phyloP scores from a whole-genome alignment of 2,329 filamentous ascomycete species.

The Alternaria metachromatica region DNA sequence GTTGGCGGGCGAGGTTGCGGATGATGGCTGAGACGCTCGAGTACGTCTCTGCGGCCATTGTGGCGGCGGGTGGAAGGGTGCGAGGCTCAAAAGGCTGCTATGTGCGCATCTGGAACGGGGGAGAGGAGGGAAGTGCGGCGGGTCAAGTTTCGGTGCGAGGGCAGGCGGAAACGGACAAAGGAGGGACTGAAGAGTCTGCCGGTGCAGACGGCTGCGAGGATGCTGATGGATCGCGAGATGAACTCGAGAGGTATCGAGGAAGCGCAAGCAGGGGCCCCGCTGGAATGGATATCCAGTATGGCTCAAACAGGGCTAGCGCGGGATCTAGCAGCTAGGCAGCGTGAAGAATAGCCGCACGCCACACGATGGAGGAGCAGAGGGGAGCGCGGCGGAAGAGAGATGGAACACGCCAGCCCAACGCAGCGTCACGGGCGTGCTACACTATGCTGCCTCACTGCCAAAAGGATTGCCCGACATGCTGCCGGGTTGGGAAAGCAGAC shows the following conservation, averaged over 20 bases:
- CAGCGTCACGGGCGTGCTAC: background rate
- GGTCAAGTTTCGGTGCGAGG: constrained; percentile 14
- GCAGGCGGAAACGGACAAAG: background rate
- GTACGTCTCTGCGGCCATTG: constrained; percentile 47
- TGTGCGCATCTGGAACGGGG: constrained; percentile 42
- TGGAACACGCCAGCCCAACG: background rate
- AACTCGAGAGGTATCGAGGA: constrained; percentile 5
- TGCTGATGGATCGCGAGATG: constrained; percentile 4
- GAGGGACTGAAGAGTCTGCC: constrained; percentile 1
- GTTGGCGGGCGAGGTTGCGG: constrained; percentile 57
- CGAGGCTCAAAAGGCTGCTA: constrained; percentile 38
- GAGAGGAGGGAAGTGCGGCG: constrained; percentile 14
- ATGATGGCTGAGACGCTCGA: constrained; percentile 51
- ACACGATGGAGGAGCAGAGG: background rate
- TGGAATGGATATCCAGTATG: constrained; percentile 3
- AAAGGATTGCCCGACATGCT: background rate
- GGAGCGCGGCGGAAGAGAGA: background rate
- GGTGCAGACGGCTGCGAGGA: background rate
- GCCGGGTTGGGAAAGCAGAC: background rate
- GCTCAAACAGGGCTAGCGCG: background rate
- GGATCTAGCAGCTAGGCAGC: background rate
- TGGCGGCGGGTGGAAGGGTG: constrained; percentile 26
- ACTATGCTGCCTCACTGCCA: background rate
- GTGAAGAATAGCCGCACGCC: constrained; percentile 1
- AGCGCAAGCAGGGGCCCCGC: constrained; percentile 10